Conservation (phyloP, 202 grass and related monocot species). For the Bolboschoenoplectus hybrid region DNA sequence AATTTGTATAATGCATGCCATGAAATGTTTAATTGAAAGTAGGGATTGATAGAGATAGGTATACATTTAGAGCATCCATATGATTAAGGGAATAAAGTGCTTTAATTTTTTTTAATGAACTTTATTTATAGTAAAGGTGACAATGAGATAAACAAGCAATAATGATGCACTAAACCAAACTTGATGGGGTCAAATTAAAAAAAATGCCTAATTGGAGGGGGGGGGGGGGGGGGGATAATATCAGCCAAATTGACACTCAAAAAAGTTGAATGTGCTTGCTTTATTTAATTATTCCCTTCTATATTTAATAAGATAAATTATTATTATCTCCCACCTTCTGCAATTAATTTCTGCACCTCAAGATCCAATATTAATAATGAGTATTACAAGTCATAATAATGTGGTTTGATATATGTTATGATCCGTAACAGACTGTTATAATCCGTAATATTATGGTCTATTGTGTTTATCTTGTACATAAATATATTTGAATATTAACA, state of each 20-base stretch:
- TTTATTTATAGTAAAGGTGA: not conserved
- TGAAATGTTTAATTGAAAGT: not conserved
- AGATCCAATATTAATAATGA: no score
- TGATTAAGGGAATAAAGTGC: slow-evolving; percentile 29
- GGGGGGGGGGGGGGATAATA: not conserved
- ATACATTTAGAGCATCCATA: not conserved
- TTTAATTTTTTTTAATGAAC: slow-evolving; percentile 3
- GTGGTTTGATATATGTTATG: no score
- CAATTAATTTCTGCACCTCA: no score
- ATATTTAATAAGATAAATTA: no score
- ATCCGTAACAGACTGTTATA: no score
- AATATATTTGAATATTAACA: no score
- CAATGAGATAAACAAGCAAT: not conserved
- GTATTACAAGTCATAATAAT: no score
- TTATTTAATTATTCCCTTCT: not conserved
- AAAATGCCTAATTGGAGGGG: not conserved
- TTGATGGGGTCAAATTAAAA: not conserved
- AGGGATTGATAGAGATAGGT: not conserved
- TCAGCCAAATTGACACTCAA: not conserved
- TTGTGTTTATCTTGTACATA: no score
- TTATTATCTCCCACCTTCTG: no score
- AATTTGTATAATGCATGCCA: slow-evolving; percentile 2
- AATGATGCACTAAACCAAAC: not conserved
- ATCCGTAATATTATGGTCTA: no score
- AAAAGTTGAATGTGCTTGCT: slow-evolving; percentile 5